These are phyloP conservation scores for Cryptococcus jaspeensis DNA, from an alignment of 1,284 basidiomycete genomes.

Conservation along the genomic window DNA sequence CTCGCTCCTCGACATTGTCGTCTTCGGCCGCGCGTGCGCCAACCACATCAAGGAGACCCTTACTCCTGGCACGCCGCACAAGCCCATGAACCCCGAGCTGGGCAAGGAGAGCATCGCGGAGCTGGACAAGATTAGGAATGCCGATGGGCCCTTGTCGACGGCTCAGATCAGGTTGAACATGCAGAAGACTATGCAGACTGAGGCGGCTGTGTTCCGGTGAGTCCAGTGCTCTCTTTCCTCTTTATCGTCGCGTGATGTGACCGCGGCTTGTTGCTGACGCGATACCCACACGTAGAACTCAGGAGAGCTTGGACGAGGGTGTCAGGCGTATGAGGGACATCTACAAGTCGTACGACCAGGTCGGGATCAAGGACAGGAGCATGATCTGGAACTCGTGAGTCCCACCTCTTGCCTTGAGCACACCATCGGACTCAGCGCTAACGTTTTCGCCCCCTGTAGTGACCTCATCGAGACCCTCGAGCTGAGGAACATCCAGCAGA, in stretches of 20 bases:
- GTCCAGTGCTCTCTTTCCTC: slow-evolving; percentile 22
- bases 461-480: slow-evolving; percentile 97
- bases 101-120: slow-evolving; percentile 84
- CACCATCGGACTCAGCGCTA: background rate
- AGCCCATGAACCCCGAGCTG: slow-evolving; percentile 80
- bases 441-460: slow-evolving; percentile 4
- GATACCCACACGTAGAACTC: no score
- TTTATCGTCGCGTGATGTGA: slow-evolving; percentile 15
- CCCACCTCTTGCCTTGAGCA: background rate
- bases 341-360: slow-evolving; percentile 82
- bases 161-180: slow-evolving; percentile 89
- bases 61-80: slow-evolving; percentile 87
- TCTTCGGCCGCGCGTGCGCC: slow-evolving; percentile 97
- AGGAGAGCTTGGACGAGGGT: slow-evolving; percentile 87
- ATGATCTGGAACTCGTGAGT: slow-evolving; percentile 98
- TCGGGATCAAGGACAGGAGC: slow-evolving; percentile 95
- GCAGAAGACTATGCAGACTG: slow-evolving; percentile 98
- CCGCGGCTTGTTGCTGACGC: no score
- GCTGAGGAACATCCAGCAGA: slow-evolving; percentile 91
- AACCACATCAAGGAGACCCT: slow-evolving; percentile 95
- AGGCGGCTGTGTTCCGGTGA: slow-evolving; percentile 84
- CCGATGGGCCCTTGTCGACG: slow-evolving; percentile 80
- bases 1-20: slow-evolving; percentile 97
- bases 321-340: slow-evolving; percentile 81
- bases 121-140: slow-evolving; percentile 83